Conservation (phyloP, 306 rosid genomes). For the Cicer bijugum region DNA sequence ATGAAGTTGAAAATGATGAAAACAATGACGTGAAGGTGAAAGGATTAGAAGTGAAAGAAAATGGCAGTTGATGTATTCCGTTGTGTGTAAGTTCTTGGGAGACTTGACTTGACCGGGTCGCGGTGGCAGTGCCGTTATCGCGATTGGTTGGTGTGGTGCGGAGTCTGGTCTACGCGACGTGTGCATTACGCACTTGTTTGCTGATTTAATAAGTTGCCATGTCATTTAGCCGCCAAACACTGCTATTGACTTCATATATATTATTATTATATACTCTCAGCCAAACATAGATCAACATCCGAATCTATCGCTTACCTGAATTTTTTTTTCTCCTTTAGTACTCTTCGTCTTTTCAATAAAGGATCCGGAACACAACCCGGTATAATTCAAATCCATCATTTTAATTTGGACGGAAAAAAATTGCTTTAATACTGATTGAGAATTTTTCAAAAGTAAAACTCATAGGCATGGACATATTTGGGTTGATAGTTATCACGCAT, state of each 20-base stretch:
- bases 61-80: not conserved
- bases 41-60: not conserved
- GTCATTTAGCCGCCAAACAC: slow-evolving; percentile 19
- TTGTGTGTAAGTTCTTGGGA: not conserved
- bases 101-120: slow-evolving; percentile 42
- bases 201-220: slow-evolving; percentile 1
- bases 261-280: not conserved
- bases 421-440: no score
- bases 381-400: no score
- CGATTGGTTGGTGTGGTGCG: not conserved
- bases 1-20: not conserved
- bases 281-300: no score
- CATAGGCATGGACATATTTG: no score
- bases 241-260: not conserved
- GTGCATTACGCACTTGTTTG: slow-evolving; percentile 42
- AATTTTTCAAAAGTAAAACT: no score
- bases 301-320: no score
- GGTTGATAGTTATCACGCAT: no score
- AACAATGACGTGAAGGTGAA: not conserved
- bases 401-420: no score
- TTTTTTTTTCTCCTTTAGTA: no score
- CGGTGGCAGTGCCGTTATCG: not conserved
- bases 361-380: no score
- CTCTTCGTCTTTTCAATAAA: no score
- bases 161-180: slow-evolving; percentile 40